Conservation (phyloP, 1,139 yeast species). For the Yamadazyma trypodendri region DNA sequence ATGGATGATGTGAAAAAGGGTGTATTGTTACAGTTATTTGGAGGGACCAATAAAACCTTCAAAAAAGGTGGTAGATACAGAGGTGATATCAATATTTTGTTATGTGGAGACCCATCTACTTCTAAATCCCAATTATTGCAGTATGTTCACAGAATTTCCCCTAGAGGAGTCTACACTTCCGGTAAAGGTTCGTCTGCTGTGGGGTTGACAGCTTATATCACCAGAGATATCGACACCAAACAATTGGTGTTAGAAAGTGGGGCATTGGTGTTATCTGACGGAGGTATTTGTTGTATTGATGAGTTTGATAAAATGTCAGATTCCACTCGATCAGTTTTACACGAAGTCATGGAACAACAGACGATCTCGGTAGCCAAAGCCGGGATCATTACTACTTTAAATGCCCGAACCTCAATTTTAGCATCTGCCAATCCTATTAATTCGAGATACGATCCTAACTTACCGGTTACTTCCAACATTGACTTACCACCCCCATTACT, state of each 20-base stretch:
- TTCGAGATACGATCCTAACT: conserved; percentile 86
- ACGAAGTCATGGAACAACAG: conserved; percentile 99
- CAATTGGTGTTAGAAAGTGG: conserved; percentile 95
- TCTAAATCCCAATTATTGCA: conserved; percentile 91
- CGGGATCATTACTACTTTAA: conserved; percentile 93
- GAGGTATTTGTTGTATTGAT: conserved; percentile 98
- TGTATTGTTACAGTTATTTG: conserved; percentile 84
- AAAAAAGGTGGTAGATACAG: conserved; percentile 91
- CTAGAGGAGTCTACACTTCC: conserved; percentile 95
- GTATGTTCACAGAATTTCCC: conserved; percentile 95
- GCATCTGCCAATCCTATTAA: conserved; percentile 99
- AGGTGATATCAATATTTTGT: conserved; percentile 87
- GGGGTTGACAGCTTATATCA: conserved; percentile 95
- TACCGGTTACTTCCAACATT: conserved; percentile 92
- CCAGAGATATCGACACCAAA: conserved; percentile 89
- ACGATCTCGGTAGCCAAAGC: conserved; percentile 98
- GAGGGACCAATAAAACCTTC: conserved; percentile 90
- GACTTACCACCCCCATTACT: conserved; percentile 95
- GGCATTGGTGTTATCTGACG: conserved; percentile 94
- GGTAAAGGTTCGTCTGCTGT: conserved; percentile 99
- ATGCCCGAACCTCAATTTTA: conserved; percentile 91
- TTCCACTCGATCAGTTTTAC: conserved; percentile 88
- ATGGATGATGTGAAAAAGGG: conserved; percentile 97
- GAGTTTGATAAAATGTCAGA: conserved; percentile 98
- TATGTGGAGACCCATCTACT: conserved; percentile 98